A percentile compares a stretch with the other conserved stretches of the same genome.
Evolutionary conservation across 257 asterid species (phyloP).

Genomic region (Coffea canephora): DNA sequence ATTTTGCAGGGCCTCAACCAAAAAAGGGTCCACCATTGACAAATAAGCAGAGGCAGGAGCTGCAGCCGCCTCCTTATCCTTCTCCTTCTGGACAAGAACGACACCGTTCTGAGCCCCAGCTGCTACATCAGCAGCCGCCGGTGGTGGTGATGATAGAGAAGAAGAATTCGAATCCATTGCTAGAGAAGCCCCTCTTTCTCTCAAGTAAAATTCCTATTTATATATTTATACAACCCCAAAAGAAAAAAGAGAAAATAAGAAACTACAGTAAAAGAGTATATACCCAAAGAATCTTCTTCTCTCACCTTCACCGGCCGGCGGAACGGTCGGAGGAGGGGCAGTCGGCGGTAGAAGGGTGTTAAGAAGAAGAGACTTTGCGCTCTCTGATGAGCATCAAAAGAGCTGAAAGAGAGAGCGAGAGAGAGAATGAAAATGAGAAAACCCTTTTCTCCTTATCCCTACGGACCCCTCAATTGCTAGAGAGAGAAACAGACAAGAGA

Average conservation of each 20-base stretch:
- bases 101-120: slow-evolving; percentile 21
- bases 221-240: neutral
- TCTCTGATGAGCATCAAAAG: slow-evolving; percentile 8
- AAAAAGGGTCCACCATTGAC: slow-evolving; percentile 84
- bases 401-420: neutral
- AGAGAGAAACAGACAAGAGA: slow-evolving; percentile 4
- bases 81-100: slow-evolving; percentile 29
- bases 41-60: slow-evolving; percentile 25
- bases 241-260: neutral
- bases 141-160: neutral
- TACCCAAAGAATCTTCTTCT: slow-evolving; percentile 20
- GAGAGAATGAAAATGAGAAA: neutral
- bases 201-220: neutral
- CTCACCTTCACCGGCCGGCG: slow-evolving; percentile 22
- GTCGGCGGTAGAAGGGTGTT: slow-evolving; percentile 13
- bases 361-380: slow-evolving; percentile 21
- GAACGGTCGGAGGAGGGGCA: slow-evolving; percentile 9
- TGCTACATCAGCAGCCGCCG: neutral
- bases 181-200: slow-evolving; percentile 17
- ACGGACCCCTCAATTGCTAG: neutral
- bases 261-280: neutral
- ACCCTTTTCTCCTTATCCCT: slow-evolving; percentile 16
- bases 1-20: slow-evolving; percentile 97
- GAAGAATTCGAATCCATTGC: slow-evolving; percentile 20
- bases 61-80: slow-evolving; percentile 22